Base-by-base conservation (phyloP, 148 eudicot species). In the Camellia granthamiana region DNA sequence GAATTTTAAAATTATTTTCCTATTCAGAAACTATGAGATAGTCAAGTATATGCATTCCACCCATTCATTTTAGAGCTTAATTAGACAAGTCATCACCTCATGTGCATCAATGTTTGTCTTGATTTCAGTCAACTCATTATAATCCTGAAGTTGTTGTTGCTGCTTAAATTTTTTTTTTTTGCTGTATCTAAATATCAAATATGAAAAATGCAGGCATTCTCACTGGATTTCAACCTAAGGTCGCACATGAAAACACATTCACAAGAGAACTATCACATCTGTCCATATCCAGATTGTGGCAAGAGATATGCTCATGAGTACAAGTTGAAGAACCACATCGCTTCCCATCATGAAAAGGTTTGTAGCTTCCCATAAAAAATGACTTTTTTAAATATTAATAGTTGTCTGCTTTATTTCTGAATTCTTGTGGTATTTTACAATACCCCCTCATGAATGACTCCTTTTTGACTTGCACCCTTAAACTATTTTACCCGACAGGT, bases 231-330 rank as follows among this genome's bases (percentile, higher is more conserved):
- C 83, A 95, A 95, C 87, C 83, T 95, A 75, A 93, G 93, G 88
- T 95, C 99, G 69, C 98, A 95, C 76, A 91, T 95, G 97, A 95
- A 93, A 86, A 95, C 99, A 52, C 99, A 95, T 88, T 92, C 99
- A 54, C 99, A 95, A 82, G 99, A 93, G 83, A 96, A 96, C 83
- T 93, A 96, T 85, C 98, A 96, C 82, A 84, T 90, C 70, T 96
- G 99, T 85, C 98, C 98, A 7, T 92, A 91, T 76, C 84, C 89
- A 78, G 99, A 96, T 69, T 93, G 99, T 85, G 97, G 95, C 69
- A 96, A 96, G 92, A 89, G 98, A 89, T 96, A 91, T 69, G 98
- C 99, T 58, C 98, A 96, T 42, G 99, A 96, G 82, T 92, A 96
- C 84, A 93, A 96, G 83, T 92, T 96, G 15, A 96, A 88, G 88